A percentile compares a stretch with the other conserved stretches of the same genome.
Conservation (phyloP, 257 asterid species). For the Nicotiana tomentosiformis region DNA sequence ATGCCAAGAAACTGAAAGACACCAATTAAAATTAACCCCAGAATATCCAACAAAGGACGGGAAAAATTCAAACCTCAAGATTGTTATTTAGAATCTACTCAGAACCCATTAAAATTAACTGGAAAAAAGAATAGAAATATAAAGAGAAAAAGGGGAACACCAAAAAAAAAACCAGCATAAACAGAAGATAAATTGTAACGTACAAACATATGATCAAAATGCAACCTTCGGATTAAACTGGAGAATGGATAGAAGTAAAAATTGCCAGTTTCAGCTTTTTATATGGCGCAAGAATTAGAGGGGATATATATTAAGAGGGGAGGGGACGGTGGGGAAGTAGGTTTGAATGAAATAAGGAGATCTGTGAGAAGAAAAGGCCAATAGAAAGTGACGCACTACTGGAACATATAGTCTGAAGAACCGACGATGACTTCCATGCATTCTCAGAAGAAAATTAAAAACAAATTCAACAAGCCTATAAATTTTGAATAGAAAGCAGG, state of each 20-base stretch:
- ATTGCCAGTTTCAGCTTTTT: not conserved
- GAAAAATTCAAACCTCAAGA: not conserved
- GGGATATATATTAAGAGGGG: not conserved
- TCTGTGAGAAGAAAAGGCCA: not conserved
- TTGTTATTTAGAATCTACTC: not conserved
- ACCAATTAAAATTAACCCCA: no score
- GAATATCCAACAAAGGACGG: no score
- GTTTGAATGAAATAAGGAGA: not conserved
- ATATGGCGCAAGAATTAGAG: no score
- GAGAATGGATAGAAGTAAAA: not conserved
- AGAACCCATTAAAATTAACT: not conserved
- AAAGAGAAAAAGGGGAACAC: no score
- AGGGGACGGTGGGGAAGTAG: not conserved
- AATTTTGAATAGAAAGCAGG: not conserved
- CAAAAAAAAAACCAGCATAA: not conserved
- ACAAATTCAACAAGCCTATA: not conserved
- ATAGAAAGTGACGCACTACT: not conserved
- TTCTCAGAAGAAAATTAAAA: not conserved
- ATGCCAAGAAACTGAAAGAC: no score
- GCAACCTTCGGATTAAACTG: not conserved
- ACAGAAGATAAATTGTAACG: not conserved
- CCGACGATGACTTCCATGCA: not conserved
- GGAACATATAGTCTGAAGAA: not conserved
- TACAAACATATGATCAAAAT: not conserved
- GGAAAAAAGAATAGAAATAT: not conserved